Evolutionary conservation across 1,284 basidiomycete genomes (phyloP).

Genomic region (Trichosporon sp.): DNA sequence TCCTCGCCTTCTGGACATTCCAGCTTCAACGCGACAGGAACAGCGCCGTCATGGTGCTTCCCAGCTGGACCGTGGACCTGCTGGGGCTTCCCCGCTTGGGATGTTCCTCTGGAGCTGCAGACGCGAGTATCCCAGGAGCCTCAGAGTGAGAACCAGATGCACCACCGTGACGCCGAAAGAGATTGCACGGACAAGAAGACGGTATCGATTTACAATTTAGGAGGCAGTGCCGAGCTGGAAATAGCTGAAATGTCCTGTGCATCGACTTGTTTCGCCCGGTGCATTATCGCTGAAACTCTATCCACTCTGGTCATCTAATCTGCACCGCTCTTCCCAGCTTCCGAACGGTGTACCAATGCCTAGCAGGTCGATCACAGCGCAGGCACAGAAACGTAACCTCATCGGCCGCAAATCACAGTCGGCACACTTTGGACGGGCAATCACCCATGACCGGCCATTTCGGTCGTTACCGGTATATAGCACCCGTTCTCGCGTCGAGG

Average conservation of each 20-base stretch:
- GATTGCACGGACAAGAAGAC: not conserved
- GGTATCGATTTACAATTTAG: not conserved
- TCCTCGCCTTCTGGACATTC: not conserved
- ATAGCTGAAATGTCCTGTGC: slow-evolving; percentile 1
- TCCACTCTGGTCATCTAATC: not conserved
- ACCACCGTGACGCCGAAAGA: not conserved
- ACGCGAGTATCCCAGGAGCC: too few species aligned
- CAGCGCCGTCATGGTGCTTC: too few species aligned
- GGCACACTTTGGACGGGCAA: not conserved
- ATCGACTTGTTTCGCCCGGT: not conserved
- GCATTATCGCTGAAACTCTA: not conserved
- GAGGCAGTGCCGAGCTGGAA: not conserved
- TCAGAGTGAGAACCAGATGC: too few species aligned
- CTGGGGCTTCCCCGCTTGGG: too few species aligned
- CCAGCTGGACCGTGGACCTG: too few species aligned
- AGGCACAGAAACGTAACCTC: not conserved
- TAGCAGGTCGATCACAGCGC: not conserved
- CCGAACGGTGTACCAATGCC: not conserved
- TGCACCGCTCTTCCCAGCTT: not conserved
- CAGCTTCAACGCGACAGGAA: too few species aligned
- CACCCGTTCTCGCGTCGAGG: not conserved
- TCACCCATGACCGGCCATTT: not conserved
- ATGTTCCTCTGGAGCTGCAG: too few species aligned
- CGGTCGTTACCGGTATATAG: not conserved
- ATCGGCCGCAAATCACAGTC: not conserved